Base-by-base conservation (phyloP, 805 yeast species). In the Pichia exigua region DNA sequence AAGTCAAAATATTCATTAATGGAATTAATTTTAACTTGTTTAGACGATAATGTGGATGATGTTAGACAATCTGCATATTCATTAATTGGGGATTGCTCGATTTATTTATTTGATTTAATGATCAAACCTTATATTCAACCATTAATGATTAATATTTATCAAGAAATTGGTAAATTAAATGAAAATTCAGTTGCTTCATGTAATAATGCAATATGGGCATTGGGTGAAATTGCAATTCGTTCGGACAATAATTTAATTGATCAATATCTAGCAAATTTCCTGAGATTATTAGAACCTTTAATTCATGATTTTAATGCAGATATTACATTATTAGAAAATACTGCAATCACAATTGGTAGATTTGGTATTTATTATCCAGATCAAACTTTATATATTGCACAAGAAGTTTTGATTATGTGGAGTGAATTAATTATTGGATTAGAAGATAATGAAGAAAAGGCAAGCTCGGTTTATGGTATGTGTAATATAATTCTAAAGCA, bases 51-150 rank as follows among this genome's bases (percentile, higher is more conserved):
- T 5, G 78, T 75, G 26, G 82, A 82, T 55, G 98, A 94, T 65
- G 97, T 94, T n/a, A 78, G 97, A 57, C 99, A 94, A 68, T 81
- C 89, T 53, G 88, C 92, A 0, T 89, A 83, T 70, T 97, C 98
- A 0, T 70, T 94, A 32, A 63, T 92, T 18, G 99, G 99, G 27
- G 99, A 94, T 67, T 74, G 94, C 66, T 86, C 91, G 11, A 88
- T 83, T 56, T 76, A 66, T 64, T 71, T 79, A 30, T 59, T 74
- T 60, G 72, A 73, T 50, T 60, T 71, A 42, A 66, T 79, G 22
- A 75, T 80, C 18, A 68, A 57, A 39, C 81, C 82, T 9, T 67
- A 69, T 55, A 60, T 81, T 53, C 73, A 74, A 56, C 75, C 77
- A 44, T 70, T 87, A 21, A 68, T 89, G 55, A 73, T 80, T n/a